Base-by-base conservation (phyloP, 164 flowering plant genomes). In the Liriodendron chinense region DNA sequence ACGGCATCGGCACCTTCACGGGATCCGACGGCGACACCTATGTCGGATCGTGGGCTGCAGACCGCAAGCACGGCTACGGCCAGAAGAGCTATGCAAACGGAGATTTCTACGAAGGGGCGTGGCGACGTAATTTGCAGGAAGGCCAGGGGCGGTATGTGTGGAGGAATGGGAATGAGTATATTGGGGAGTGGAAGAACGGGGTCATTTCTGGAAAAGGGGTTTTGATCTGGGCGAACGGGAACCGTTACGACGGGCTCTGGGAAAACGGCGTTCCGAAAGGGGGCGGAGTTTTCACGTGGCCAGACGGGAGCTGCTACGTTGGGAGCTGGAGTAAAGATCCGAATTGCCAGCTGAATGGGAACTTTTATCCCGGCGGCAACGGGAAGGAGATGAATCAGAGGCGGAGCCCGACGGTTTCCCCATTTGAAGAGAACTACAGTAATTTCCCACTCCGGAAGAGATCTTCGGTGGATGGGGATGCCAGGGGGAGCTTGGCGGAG, bases 391-490 rank as follows among this genome's bases (percentile, higher is more conserved):
- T 63, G 22, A 63, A 63, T 20, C 24, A n/a, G 10, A 20, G 24
- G 22, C 24, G 14, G 24, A 63, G 24, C 13, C 59, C 59, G 16
- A 53, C 20, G 10, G 59, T 16, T 53, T 63, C 66, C 22, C 66
- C 66, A n/a, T 63, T 53, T 8, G 74, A 65, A 16, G 75, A 65
- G 57, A 65, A 65, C 20, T 23, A 12, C 24, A 14, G 28, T 25
- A 43, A 21, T 69, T 73, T 73, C 24, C 12, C 76, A 22, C 71
- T 79, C 74, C 74, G 88, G 81, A 90, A 86, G 82, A 74, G 91
- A 72, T 82, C 86, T 1, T 84, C 88, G 9, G 88, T 87, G 69
- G 96, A 85, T 50, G 84, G 85, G 2, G 83, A 79, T 56, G 73
- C 34, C 4, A 72, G 84, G 78, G 85, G 86, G 56, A 85, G 88